Conservation (phyloP, 306 rosid species). For the Fragaria ananassa region DNA sequence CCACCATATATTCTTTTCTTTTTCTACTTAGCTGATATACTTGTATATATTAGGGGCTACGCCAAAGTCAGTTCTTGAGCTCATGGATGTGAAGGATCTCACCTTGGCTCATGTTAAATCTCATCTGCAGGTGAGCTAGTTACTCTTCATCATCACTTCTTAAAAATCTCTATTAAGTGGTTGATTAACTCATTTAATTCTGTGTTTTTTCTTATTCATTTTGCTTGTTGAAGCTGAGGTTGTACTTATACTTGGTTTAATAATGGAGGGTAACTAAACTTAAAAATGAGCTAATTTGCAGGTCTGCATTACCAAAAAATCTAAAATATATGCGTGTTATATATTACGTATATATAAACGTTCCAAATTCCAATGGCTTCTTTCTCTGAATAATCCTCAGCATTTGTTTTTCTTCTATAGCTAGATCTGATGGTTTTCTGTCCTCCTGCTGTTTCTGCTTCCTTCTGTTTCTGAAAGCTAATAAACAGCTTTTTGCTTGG, state of each 20-base stretch:
- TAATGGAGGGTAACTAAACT: neutral
- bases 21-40: neutral
- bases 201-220: conserved; percentile 1
- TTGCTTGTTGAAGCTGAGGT: conserved; percentile 2
- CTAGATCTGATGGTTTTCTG: conserved; percentile 22
- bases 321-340: neutral
- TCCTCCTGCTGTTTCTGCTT: conserved; percentile 70
- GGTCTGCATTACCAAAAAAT: neutral
- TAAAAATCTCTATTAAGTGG: neutral
- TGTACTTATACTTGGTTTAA: neutral
- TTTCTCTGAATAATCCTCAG: conserved; percentile 43
- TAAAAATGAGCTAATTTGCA: neutral
- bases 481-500: conserved; percentile 87
- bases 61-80: conserved; percentile 99
- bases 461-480: conserved; percentile 82
- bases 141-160: neutral
- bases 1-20: neutral
- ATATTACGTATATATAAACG: neutral
- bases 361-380: conserved; percentile 60
- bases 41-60: conserved; percentile 69
- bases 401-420: conserved; percentile 36
- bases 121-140: conserved; percentile 73
- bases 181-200: neutral
- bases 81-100: conserved; percentile 99
- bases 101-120: conserved; percentile 99